These are phyloP conservation scores for Parastagonospora nodorum DNA, from an alignment of 2,329 filamentous ascomycete genomes.

Conservation along the genomic window DNA sequence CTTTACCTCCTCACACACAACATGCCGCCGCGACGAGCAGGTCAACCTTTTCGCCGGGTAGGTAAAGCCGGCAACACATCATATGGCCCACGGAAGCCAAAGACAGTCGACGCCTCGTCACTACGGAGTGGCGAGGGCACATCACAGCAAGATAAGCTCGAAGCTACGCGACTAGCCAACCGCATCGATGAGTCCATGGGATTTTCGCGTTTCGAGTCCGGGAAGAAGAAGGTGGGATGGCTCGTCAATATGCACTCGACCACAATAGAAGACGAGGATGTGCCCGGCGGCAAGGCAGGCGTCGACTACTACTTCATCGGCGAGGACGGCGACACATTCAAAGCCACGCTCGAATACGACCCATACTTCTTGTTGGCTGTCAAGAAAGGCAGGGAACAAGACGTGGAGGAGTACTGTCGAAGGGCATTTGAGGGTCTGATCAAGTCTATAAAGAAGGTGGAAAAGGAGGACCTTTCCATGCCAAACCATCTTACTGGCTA, in stretches of 20 bases:
- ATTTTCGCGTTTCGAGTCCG: conserved; percentile 88
- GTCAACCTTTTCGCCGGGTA: conserved; percentile 50
- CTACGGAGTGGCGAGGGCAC: conserved; percentile 80
- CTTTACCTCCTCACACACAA: conserved; percentile 26
- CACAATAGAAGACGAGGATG: conserved; percentile 79
- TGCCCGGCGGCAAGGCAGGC: conserved; percentile 82
- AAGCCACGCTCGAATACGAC: conserved; percentile 94
- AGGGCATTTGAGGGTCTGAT: conserved; percentile 81
- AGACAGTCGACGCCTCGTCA: conserved; percentile 79
- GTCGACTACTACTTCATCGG: conserved; percentile 95
- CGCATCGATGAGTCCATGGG: conserved; percentile 95
- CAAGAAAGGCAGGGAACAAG: conserved; percentile 83
- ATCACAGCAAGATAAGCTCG: conserved; percentile 89
- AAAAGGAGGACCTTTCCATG: conserved; percentile 93
- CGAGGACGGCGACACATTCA: conserved; percentile 81
- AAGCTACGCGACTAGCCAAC: conserved; percentile 81
- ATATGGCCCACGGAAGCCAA: conserved; percentile 63
- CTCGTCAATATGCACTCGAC: conserved; percentile 94
- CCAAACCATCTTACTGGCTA: conserved; percentile 96
- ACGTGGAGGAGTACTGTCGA: conserved; percentile 93
- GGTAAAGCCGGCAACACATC: conserved; percentile 49
- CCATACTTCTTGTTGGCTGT: conserved; percentile 95
- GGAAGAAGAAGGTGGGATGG: conserved; percentile 86
- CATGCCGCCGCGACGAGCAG: conserved; percentile 53
- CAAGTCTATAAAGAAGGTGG: conserved; percentile 75